Percentiles rank a stretch among this genome's conserved stretches.
Evolutionary conservation across 1,284 basidiomycete genomes (phyloP).

Genomic region (Schizophyllum amplum): DNA sequence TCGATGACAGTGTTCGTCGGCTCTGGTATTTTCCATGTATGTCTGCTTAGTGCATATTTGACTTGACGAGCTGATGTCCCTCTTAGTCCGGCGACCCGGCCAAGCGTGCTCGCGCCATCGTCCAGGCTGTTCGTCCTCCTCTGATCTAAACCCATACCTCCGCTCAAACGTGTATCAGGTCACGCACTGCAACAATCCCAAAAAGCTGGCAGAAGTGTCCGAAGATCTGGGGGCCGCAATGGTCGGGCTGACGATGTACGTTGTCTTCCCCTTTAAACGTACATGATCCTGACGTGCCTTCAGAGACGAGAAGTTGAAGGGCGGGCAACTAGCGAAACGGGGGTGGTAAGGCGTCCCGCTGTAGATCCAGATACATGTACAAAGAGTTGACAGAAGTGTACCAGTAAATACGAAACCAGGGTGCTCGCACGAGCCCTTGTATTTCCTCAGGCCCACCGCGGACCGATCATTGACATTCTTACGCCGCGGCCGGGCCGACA

Average conservation of each 20-base stretch:
- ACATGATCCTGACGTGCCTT: conserved; percentile 5
- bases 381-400: too few relatives aligned
- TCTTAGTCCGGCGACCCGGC: conserved; percentile 87
- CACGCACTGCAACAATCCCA: conserved; percentile 94
- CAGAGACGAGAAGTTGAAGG: conserved; percentile 58
- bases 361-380: neutral
- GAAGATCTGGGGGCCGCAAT: conserved; percentile 86
- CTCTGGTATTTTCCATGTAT: conserved; percentile 88
- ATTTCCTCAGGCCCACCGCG: too few relatives aligned
- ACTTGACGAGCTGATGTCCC: conserved; percentile 9
- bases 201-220: conserved; percentile 81
- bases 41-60: conserved; percentile 21
- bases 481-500: too few relatives aligned
- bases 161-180: conserved; percentile 42
- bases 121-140: conserved; percentile 69
- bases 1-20: conserved; percentile 74
- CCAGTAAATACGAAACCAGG: too few relatives aligned
- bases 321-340: conserved; percentile 44
- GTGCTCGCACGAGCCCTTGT: neutral
- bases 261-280: conserved; percentile 10
- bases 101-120: conserved; percentile 93
- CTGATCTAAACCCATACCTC: conserved; percentile 4
- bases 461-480: too few relatives aligned
- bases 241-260: conserved; percentile 88
- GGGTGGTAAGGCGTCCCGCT: conserved; percentile 31